These are phyloP conservation scores for Globisporangium sylvaticum DNA, from an alignment of 352 stramenopile genomes.

Conservation along the genomic window DNA sequence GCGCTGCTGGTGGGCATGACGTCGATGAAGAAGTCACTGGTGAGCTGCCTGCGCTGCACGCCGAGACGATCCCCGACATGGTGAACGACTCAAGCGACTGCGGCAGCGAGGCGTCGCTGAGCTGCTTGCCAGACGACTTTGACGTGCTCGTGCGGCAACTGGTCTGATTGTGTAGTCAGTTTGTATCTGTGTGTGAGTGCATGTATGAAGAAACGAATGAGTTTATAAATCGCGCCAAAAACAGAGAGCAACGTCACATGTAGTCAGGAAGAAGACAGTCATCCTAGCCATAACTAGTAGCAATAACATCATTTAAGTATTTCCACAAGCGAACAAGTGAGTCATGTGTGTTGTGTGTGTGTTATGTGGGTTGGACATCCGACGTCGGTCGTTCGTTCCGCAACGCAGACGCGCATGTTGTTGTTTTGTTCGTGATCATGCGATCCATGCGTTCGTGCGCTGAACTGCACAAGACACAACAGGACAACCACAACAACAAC, in stretches of 20 bases:
- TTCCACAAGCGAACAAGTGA: background rate
- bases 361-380: background rate
- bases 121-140: slow-evolving; percentile 6
- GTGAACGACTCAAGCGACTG: background rate
- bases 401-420: background rate
- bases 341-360: background rate
- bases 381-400: background rate
- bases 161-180: background rate
- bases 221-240: background rate
- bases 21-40: background rate
- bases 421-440: background rate
- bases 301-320: background rate
- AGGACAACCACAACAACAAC: no score
- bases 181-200: background rate
- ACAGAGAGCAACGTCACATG: background rate
- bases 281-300: background rate
- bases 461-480: background rate
- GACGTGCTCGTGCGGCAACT: slow-evolving; percentile 9
- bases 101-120: background rate
- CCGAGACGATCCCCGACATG: background rate
- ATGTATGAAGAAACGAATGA: background rate
- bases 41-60: background rate
- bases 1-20: background rate
- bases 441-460: background rate
- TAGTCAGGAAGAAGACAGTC: background rate